Evolutionary conservation across 495 filamentous ascomycete species (phyloP).

Genomic region (Xylaria telfairii): DNA sequence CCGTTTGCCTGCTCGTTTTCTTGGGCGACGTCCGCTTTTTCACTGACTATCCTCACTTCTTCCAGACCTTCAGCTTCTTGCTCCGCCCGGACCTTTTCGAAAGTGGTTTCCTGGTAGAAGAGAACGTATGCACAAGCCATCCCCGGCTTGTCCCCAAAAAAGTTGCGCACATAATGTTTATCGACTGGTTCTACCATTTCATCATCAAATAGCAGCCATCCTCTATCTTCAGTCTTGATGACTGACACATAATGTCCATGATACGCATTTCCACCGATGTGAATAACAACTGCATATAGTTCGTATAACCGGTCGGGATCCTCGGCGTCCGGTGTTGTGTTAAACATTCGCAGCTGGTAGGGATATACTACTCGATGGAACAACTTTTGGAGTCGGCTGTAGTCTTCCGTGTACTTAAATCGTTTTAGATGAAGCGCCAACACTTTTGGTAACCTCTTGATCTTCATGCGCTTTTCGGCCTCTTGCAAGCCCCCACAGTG

Average conservation of each 20-base stretch:
- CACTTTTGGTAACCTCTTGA: constrained; percentile 91
- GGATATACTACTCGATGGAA: constrained; percentile 98
- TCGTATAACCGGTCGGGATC: constrained; percentile 96
- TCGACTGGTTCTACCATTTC: constrained; percentile 98
- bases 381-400: constrained; percentile 90
- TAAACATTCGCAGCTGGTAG: constrained; percentile 94
- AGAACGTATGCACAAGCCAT: constrained; percentile 95
- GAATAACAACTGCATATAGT: constrained; percentile 96
- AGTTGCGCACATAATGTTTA: constrained; percentile 95
- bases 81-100: constrained; percentile 81
- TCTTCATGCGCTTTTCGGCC: constrained; percentile 99
- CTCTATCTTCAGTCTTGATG: constrained; percentile 94
- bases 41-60: constrained; percentile 61
- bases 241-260: constrained; percentile 98
- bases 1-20: constrained; percentile 51
- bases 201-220: constrained; percentile 96
- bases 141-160: constrained; percentile 92
- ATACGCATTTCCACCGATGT: constrained; percentile 97
- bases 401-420: constrained; percentile 97
- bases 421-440: constrained; percentile 91
- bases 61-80: constrained; percentile 83
- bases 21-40: constrained; percentile 61
- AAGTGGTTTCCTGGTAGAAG: constrained; percentile 96
- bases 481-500: constrained; percentile 96
- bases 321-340: constrained; percentile 95